Evolutionary conservation across 2,329 filamentous ascomycete genomes (phyloP).

Genomic region (Colletotrichum viniferum): DNA sequence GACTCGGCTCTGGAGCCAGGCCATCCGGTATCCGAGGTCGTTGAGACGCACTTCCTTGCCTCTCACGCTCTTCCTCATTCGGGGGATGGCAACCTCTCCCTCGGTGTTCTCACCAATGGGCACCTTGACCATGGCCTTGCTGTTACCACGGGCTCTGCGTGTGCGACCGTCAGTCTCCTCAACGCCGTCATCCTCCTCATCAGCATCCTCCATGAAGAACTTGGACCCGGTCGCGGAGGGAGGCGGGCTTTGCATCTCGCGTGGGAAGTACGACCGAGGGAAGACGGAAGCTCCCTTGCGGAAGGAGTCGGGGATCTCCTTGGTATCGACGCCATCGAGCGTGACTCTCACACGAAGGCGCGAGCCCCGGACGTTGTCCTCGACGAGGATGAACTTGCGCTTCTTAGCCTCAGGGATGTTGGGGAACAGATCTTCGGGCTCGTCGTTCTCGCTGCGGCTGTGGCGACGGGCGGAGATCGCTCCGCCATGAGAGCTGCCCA

Average conservation of each 20-base stretch:
- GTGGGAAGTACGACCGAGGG: conserved; percentile 88
- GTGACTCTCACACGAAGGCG: conserved; percentile 89
- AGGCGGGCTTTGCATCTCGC: conserved; percentile 88
- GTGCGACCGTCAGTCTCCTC: conserved; percentile 55
- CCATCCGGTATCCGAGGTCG: conserved; percentile 93
- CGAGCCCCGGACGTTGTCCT: conserved; percentile 81
- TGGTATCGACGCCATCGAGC: conserved; percentile 91
- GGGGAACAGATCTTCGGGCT: conserved; percentile 77
- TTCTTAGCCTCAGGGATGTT: conserved; percentile 89
- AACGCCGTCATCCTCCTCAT: conserved; percentile 62
- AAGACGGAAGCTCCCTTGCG: conserved; percentile 89
- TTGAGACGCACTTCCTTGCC: conserved; percentile 89
- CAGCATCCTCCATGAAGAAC: conserved; percentile 72
- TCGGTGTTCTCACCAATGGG: conserved; percentile 73
- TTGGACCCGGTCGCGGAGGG: conserved; percentile 75
- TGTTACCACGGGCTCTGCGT: conserved; percentile 36
- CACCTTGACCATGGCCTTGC: conserved; percentile 60
- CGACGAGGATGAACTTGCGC: conserved; percentile 95
- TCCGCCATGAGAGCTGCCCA: conserved; percentile 41
- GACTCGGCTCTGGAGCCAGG: conserved; percentile 92
- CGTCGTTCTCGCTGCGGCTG: conserved; percentile 55
- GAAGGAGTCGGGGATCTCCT: conserved; percentile 95
- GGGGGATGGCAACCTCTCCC: conserved; percentile 75
- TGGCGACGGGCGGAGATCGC: conserved; percentile 41
- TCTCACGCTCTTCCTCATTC: conserved; percentile 71